These are phyloP conservation scores for Lanmaoa pseudosensibilis DNA, from an alignment of 768 basidiomycete species.

Conservation along the genomic window DNA sequence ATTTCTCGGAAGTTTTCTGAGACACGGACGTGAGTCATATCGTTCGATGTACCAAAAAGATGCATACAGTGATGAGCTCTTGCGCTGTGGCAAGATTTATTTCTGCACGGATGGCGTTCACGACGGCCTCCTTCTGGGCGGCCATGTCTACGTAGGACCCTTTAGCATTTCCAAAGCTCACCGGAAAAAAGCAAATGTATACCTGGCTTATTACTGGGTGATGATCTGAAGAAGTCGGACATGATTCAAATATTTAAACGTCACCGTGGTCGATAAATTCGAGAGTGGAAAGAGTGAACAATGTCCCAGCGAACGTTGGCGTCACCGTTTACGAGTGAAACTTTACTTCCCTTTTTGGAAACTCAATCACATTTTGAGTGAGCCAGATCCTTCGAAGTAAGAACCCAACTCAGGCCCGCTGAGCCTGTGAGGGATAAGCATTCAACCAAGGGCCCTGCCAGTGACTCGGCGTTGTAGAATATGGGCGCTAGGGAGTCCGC, in stretches of 20 bases:
- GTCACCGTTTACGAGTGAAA: background rate
- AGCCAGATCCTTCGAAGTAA: too few relatives aligned
- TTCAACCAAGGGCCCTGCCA: too few relatives aligned
- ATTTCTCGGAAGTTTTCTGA: conserved; percentile 79
- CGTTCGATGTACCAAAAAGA: background rate
- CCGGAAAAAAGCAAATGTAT: background rate
- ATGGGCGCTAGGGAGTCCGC: conserved; percentile 78
- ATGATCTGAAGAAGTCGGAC: conserved; percentile 54
- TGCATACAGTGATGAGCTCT: conserved; percentile 70
- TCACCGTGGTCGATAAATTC: background rate
- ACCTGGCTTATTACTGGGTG: conserved; percentile 34
- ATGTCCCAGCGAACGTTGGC: too few relatives aligned
- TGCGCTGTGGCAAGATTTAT: conserved; percentile 74
- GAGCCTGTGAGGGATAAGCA: background rate
- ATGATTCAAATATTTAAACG: conserved; percentile 30
- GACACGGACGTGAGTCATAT: background rate
- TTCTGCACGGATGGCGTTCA: conserved; percentile 67
- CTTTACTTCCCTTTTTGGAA: conserved; percentile 19
- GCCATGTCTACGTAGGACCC: conserved; percentile 32
- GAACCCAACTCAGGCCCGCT: too few relatives aligned
- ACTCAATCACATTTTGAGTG: too few relatives aligned
- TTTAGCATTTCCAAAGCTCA: background rate
- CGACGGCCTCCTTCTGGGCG: conserved; percentile 45
- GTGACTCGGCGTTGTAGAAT: background rate
- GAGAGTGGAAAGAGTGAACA: background rate